Evolutionary conservation across 129 eudicot species (phyloP), one percentile per base, ranked within the genome.

Genomic region (Logfia minima): DNA sequence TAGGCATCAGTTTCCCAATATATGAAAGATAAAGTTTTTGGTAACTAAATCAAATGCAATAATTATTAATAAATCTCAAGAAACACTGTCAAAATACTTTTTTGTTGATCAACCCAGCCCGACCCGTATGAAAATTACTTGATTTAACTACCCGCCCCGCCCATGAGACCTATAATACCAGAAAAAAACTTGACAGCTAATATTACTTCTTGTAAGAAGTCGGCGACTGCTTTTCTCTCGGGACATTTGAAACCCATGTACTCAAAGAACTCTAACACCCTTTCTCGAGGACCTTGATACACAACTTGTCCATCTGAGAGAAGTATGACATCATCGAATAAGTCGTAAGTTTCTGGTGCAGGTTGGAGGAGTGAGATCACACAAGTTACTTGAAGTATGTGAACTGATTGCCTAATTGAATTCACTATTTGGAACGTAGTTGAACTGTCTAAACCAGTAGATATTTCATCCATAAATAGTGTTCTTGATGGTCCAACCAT

Each of bases 361-460:
- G 95, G 95, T 77, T 89, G 95, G 11, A 89, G 91, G 64, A 89
- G 95, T 41, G 95, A 89, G 70, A 89, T 87, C 1, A 86, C 58
- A 72, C 79, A 76, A 58, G 95, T 89, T 76, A 84, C 87, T 75
- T 89, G 71, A 55, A 87, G 85, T 60, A 89, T 89, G 55, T 87
- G 95, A 73, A 87, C 82, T 29, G 84, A 80, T 66, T 89, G 85
- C 75, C 53, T 79, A 22, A 89, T 78, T 39, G 88, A 83, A 51
- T 89, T 89, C 29, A 89, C 91, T 65, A 89, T 89, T 63, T 89
- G 95, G 65, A 77, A 89, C 0, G 95, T 89, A n/a, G 95, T 89
- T 0, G 95, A 84, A 78, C 91, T 89, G 70, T 89, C 95, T 71
- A 89, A 75, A 65, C 95, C 95, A 23, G 95, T 89, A 8, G 95